Evolutionary conservation across 345 rosid genomes (phyloP).

Genomic region (Eucalyptus erythrocorys): DNA sequence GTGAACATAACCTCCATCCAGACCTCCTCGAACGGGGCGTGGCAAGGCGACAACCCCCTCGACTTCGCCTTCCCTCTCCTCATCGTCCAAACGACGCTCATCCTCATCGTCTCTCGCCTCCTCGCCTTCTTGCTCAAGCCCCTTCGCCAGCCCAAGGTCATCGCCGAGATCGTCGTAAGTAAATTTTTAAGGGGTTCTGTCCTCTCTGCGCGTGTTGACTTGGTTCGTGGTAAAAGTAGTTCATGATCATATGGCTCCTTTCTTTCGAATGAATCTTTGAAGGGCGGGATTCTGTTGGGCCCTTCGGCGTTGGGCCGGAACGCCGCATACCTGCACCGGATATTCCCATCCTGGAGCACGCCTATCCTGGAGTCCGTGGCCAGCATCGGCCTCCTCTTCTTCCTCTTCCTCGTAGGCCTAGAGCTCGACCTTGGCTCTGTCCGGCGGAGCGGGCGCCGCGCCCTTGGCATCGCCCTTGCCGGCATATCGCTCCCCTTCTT

Average conservation of each 20-base stretch:
- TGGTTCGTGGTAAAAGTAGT: neutral
- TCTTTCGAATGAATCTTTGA: neutral
- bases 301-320: constrained; percentile 47
- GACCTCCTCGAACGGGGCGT: constrained; percentile 72
- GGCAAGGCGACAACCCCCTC: constrained; percentile 93
- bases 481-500: constrained; percentile 51
- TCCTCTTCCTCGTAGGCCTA: constrained; percentile 55
- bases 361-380: constrained; percentile 45
- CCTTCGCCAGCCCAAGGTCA: constrained; percentile 89
- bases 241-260: neutral
- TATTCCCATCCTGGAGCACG: constrained; percentile 42
- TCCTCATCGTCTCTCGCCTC: constrained; percentile 49
- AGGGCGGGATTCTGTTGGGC: constrained; percentile 34
- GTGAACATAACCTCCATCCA: constrained; percentile 53
- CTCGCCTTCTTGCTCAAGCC: constrained; percentile 79
- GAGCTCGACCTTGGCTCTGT: constrained; percentile 41
- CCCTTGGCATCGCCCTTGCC: constrained; percentile 34
- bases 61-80: constrained; percentile 72
- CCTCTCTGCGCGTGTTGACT: neutral
- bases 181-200: neutral
- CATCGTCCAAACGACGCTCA: constrained; percentile 57
- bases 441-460: constrained; percentile 20
- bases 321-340: constrained; percentile 14
- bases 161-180: constrained; percentile 78
- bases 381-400: constrained; percentile 48